Base-by-base conservation (phyloP, 1,139 yeast species). In the Candida sanyaensis region DNA sequence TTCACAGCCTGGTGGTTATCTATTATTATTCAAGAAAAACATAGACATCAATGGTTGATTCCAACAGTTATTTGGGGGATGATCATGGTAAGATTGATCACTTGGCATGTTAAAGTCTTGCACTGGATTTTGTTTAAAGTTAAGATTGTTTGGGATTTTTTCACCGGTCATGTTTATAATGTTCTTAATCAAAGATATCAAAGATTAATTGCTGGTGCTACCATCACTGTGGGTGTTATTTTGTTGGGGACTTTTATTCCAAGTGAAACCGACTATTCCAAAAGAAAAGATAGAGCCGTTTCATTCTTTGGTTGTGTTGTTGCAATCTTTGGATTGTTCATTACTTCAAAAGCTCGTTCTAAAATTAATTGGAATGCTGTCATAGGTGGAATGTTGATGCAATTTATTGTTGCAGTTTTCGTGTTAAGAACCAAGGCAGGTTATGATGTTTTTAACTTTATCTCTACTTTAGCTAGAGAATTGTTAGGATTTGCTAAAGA, bases 1-100 rank as follows among this genome's bases (percentile, higher is more conserved):
- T 82, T 83, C 71, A 82, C 88, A 5, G 75, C 84, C 4, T 83
- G 88, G 88, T 83, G 87, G 87, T 61, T 83, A 34, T 77, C 86
- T 11, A 80, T 83, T 46, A 49, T 83, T 28, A 77, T 75, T 48
- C 88, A 82, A 60, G 62, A 74, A 5, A 72, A 73, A 54, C 79
- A 77, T 45, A 71, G 87, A 55, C 80, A 64, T 56, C 59, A 75
- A 55, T 83, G 88, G 88, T 75, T 83, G 58, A 81, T 83, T 57
- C 88, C 88, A 31, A 82, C 87, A 5, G 62, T 81, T 34, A 59
- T 83, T 41, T 83, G 82, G 79, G 70, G 78, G 36, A 68, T 73
- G 66, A 65, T 81, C 42, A 78, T 80, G 79, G 69, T 77, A 17
- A 71, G 88, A 41, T 65, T 83, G 50, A 73, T 83, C 53, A 75